Evolutionary conservation across 768 basidiomycete species (phyloP).

Genomic region (Tephrocybe sp.): DNA sequence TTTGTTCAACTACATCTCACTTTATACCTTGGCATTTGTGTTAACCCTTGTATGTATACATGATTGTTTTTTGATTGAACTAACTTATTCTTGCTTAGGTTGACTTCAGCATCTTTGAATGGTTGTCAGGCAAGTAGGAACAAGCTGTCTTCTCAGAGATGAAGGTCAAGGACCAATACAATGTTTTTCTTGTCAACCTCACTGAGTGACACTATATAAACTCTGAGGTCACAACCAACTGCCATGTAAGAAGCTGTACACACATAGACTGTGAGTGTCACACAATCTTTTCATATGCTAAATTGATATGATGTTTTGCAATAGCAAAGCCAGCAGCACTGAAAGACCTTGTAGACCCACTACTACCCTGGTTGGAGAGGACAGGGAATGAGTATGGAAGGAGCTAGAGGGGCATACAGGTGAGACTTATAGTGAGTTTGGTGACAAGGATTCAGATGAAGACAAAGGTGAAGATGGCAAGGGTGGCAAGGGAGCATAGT

Average conservation of each 20-base stretch:
- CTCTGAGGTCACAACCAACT: conserved; percentile 2
- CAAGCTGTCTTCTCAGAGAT: background rate
- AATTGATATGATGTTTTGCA: no score
- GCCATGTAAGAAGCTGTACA: conserved; percentile 2
- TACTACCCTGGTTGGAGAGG: background rate
- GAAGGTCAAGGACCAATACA: background rate
- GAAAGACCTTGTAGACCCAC: background rate
- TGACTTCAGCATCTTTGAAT: conserved; percentile 4
- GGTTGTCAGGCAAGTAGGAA: background rate
- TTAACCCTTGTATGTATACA: background rate
- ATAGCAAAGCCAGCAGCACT: background rate
- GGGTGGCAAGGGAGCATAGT: no score
- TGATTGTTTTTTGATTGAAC: background rate
- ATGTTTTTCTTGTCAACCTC: background rate
- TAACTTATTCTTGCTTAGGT: background rate
- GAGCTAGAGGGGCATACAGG: background rate
- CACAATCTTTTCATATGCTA: no score
- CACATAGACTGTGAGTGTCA: background rate
- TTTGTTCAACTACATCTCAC: conserved; percentile 13
- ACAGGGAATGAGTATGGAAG: background rate
- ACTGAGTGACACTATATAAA: conserved; percentile 2
- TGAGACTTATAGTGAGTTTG: conserved; percentile 1
- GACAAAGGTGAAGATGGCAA: no score
- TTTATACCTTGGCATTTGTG: conserved; percentile 8
- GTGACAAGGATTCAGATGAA: background rate